Base-by-base conservation (phyloP, 257 asterid genomes). In the Nicotiana benthamiana region DNA sequence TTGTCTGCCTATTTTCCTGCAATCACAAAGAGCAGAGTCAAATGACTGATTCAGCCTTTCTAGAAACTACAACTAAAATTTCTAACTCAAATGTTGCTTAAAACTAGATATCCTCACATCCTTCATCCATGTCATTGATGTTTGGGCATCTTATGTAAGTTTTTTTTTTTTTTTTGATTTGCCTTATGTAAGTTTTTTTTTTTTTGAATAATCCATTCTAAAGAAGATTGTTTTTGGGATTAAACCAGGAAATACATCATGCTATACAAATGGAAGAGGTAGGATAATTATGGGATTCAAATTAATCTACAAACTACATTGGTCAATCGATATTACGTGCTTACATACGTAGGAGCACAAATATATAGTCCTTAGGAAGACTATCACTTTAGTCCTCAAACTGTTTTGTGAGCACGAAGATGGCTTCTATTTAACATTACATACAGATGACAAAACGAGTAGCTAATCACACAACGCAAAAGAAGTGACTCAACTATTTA, bases 1-100 rank as follows among this genome's bases (percentile, higher is more conserved):
- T 95, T 11, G 99, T 95, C 87, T 91, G 90, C 67, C 87, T 91
- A 84, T 87, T 95, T 90, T 95, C 98, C 98, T 94, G 94, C 87
- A 92, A 82, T 46, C 83, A 74, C 15, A 68, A 17, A 60, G 74
- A 48, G 75, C 43, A 24, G 34, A 65, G 40, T 27, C 43, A 79
- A 78, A 54, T 22, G 10, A 57, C 43, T 48, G 17, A 48, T 48
- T 48, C 62, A 26, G 79, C 36, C 0, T 26, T 34, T 74, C 62
- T 54, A 72, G 78, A 43, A 74, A 26, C 43, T 26, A 4, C 61
- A 74, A 74, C 61, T 24, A 43, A 43, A 4, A 13, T 13, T 74
- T 48, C 36, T 74, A 74, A 48, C 61, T 74, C 77, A 72, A 43
- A 13, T 34, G 4, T 48, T 48, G 24, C 79, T 48, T 48, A 48